phyloP scores from a whole-genome alignment of 208 protist genomes.

The Crithidia sp. region DNA sequence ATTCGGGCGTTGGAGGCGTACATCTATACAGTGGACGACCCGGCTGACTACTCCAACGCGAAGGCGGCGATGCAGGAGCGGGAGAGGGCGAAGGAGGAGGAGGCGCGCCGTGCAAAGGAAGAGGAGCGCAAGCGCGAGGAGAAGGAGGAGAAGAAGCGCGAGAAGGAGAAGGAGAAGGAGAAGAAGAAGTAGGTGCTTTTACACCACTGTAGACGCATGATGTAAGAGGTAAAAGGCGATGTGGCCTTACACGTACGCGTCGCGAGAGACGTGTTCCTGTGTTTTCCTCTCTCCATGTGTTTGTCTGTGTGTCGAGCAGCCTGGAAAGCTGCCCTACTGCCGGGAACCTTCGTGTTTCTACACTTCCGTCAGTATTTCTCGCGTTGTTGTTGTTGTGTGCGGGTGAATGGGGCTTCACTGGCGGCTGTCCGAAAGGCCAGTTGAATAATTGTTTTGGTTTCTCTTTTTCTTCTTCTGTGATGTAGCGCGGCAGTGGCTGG shows the following conservation, averaged over 20 bases:
- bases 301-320: too few relatives aligned
- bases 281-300: too few relatives aligned
- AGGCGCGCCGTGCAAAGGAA: background rate
- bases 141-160: slow-evolving; percentile 6
- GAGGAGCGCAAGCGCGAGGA: slow-evolving; percentile 18
- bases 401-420: too few relatives aligned
- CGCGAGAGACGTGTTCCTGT: too few relatives aligned
- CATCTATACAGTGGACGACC: slow-evolving; percentile 47
- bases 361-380: too few relatives aligned
- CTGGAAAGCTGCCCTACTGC: too few relatives aligned
- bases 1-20: slow-evolving; percentile 45
- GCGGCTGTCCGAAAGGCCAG: too few relatives aligned
- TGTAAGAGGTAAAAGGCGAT: background rate
- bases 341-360: too few relatives aligned
- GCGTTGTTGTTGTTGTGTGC: too few relatives aligned
- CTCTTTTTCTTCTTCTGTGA: background rate
- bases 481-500: too few relatives aligned
- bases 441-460: slow-evolving; percentile 5
- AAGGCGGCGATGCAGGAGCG: slow-evolving; percentile 1
- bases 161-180: slow-evolving; percentile 12
- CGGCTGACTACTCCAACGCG: slow-evolving; percentile 37
- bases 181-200: slow-evolving; percentile 3
- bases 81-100: slow-evolving; percentile 23
- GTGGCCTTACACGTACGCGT: background rate
- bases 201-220: background rate